Evolutionary conservation across 108 stramenopile genomes (phyloP), one percentile per base, ranked within the genome.

Genomic region (Cyclotella baltica): DNA sequence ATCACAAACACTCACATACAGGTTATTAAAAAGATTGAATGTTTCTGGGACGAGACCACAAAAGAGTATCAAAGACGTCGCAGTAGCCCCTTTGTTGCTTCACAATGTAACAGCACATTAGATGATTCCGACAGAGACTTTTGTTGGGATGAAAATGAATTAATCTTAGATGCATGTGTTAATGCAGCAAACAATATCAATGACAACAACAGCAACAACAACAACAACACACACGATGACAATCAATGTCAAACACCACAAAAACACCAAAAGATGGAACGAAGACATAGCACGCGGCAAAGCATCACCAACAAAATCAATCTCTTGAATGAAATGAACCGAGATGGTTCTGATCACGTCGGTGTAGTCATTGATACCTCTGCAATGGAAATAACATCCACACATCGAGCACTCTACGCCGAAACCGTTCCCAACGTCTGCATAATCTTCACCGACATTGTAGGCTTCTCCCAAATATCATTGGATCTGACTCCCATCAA

Each of bases 381-480:
- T 4, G 61, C 20, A 19, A 67, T 65, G 43, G 78, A 72, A 18
- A 53, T 72, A 13, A 36, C 35, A 11, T 48, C 70, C 29, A 56
- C 65, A 0, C 40, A 70, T 6, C 18, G 40, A 15, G 80, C 80
- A 29, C 70, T 81, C 47, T 81, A 81, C 53, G 80, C 80, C 9
- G 80, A 81, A 19, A 62, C 51, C 28, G 74, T 76, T 3, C 31
- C 61, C 9, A 43, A 76, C 36, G 80, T 81, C 5, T 70, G 67
- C 25, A 76, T 81, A n/a, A 72, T 81, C 15, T 81, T 81, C 46
- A 71, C 80, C 31, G 81, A 83, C 23, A 83, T 83, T 47, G 81
- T 83, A 31, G 81, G 81, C 4, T 83, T 83, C 22, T 77, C 76
- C n/a, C 15, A 47, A 25, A 77, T 83, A 37, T 51, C 71, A 2